Evolutionary conservation across 2,329 filamentous ascomycete genomes (phyloP).

Genomic region (Aureobasidium uvarum): DNA sequence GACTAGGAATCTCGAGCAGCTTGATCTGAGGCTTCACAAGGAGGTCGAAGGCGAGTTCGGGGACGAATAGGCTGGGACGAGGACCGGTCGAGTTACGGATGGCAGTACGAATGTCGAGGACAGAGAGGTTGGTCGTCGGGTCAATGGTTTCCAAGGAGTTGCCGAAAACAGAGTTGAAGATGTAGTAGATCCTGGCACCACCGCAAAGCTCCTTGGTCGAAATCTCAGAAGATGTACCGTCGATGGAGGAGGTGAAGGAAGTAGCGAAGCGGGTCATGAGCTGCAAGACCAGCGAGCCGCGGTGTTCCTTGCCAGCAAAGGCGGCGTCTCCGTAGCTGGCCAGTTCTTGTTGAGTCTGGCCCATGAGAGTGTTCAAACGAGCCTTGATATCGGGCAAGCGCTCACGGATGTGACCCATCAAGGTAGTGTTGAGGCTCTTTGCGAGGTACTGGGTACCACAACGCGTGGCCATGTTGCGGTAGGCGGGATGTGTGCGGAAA

Average conservation of each 20-base stretch:
- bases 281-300: slow-evolving; percentile 90
- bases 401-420: slow-evolving; percentile 96
- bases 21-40: slow-evolving; percentile 99
- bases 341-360: slow-evolving; percentile 98
- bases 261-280: slow-evolving; percentile 98
- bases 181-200: slow-evolving; percentile 95
- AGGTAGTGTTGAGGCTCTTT: slow-evolving; percentile 88
- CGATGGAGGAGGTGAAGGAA: slow-evolving; percentile 97
- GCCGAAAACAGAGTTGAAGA: slow-evolving; percentile 98
- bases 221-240: slow-evolving; percentile 97
- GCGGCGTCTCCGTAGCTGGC: slow-evolving; percentile 98
- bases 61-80: slow-evolving; percentile 91
- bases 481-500: slow-evolving; percentile 95
- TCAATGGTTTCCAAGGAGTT: slow-evolving; percentile 96
- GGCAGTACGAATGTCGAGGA: slow-evolving; percentile 91
- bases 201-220: slow-evolving; percentile 97
- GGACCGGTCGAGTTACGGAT: slow-evolving; percentile 98
- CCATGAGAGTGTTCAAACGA: slow-evolving; percentile 95
- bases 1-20: slow-evolving; percentile 87
- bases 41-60: slow-evolving; percentile 95
- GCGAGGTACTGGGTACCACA: slow-evolving; percentile 94
- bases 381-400: slow-evolving; percentile 97
- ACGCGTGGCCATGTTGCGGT: slow-evolving; percentile 89
- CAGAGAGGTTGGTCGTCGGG: slow-evolving; percentile 90
- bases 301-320: slow-evolving; percentile 95